These are phyloP conservation scores for Solanum okadae DNA, from an alignment of 257 asterid genomes.

Conservation along the genomic window DNA sequence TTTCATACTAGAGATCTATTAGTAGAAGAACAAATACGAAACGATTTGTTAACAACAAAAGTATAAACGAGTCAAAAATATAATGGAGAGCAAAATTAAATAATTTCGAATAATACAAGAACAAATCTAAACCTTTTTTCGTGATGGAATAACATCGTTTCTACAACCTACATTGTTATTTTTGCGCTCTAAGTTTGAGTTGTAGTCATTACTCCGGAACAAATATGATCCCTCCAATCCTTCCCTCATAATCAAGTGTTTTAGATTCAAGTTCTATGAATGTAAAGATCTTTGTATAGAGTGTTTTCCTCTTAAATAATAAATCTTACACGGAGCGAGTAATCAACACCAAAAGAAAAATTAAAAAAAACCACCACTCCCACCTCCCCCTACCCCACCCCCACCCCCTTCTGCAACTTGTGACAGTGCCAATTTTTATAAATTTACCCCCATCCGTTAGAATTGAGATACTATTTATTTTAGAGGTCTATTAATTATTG, in stretches of 20 bases:
- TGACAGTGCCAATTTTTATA: no score
- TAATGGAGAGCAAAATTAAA: not conserved
- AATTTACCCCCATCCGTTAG: no score
- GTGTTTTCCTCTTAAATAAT: not conserved
- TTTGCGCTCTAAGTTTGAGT: not conserved
- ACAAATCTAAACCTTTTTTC: not conserved
- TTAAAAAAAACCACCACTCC: not conserved
- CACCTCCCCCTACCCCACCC: fast-evolving
- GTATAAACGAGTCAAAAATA: not conserved
- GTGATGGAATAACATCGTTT: not conserved
- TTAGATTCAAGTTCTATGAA: not conserved
- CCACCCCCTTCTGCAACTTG: not conserved
- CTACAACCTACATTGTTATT: not conserved
- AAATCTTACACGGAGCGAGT: not conserved
- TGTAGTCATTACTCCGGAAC: not conserved
- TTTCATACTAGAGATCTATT: not conserved
- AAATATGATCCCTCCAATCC: not conserved
- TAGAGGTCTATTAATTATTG: no score
- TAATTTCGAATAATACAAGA: not conserved
- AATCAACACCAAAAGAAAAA: not conserved
- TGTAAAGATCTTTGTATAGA: not conserved
- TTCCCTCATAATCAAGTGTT: not conserved
- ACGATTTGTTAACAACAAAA: not conserved
- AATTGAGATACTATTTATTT: no score
- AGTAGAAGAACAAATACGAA: not conserved